A percentile compares a stretch with the other conserved stretches of the same genome.
phyloP scores from a whole-genome alignment of 192 early-diverging fungal genomes.

The Gaertneriomyces semiglobifer region DNA sequence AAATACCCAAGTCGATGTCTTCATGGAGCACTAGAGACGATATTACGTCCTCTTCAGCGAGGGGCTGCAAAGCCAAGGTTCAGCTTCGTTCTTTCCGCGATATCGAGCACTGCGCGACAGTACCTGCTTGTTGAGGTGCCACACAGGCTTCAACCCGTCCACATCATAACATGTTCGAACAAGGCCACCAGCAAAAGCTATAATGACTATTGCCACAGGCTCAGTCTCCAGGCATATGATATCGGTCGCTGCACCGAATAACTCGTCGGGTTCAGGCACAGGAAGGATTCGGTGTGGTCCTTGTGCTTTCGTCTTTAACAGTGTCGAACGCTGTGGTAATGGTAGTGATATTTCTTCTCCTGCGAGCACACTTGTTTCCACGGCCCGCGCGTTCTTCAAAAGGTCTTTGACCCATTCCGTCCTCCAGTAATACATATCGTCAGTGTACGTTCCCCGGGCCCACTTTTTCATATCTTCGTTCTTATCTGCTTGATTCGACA shows the following conservation, averaged over 20 bases:
- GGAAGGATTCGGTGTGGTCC: slow-evolving; percentile 55
- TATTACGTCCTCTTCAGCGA: too few relatives aligned
- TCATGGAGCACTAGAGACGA: slow-evolving; percentile 17
- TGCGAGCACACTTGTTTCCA: slow-evolving; percentile 17
- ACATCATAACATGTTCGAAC: slow-evolving; percentile 19
- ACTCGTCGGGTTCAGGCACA: slow-evolving; percentile 30
- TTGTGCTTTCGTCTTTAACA: slow-evolving; percentile 23
- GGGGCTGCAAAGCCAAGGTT: too few relatives aligned
- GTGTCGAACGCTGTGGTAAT: too few relatives aligned
- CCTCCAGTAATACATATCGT: slow-evolving; percentile 25
- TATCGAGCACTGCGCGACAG: too few relatives aligned
- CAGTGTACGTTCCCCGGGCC: slow-evolving; percentile 7
- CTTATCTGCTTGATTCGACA: background rate
- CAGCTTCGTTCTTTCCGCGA: too few relatives aligned
- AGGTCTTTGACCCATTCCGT: slow-evolving; percentile 50
- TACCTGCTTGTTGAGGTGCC: slow-evolving; percentile 14
- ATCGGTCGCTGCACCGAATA: slow-evolving; percentile 14
- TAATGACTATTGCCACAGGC: slow-evolving; percentile 8
- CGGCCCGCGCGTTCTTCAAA: slow-evolving; percentile 15
- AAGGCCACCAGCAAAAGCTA: slow-evolving; percentile 17
- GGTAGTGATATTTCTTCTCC: slow-evolving; percentile 9
- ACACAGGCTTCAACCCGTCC: slow-evolving; percentile 11
- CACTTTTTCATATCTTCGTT: background rate
- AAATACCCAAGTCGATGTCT: slow-evolving; percentile 42
- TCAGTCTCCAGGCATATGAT: slow-evolving; percentile 10